phyloP scores from a whole-genome alignment of 1,139 yeast species.

The Pneumocystis sp. region DNA sequence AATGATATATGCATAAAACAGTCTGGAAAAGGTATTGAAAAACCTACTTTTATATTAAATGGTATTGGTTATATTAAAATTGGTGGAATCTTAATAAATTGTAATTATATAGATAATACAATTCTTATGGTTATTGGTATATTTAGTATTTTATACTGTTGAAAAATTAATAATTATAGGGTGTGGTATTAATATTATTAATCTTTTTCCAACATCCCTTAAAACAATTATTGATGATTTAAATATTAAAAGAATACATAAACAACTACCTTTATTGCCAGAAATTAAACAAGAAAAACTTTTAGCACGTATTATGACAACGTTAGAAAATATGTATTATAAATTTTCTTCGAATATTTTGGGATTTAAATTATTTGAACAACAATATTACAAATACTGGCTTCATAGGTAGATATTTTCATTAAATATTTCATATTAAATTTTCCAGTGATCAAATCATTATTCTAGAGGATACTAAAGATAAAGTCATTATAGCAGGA shows the following conservation, averaged over 20 bases:
- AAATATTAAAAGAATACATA: background rate
- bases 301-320: constrained; percentile 52
- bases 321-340: constrained; percentile 46
- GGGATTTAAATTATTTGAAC: constrained; percentile 59
- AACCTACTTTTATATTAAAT: constrained; percentile 24
- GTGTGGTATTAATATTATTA: constrained; percentile 80
- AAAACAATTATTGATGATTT: constrained; percentile 22
- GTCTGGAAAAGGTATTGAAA: constrained; percentile 29
- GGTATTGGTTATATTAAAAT: constrained; percentile 52
- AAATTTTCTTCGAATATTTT: constrained; percentile 35
- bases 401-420: constrained; percentile 39
- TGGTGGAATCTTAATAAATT: constrained; percentile 74
- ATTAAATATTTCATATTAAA: constrained; percentile 31
- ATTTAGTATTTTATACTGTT: background rate
- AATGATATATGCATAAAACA: constrained; percentile 80
- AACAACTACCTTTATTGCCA: constrained; percentile 25
- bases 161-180: constrained; percentile 29
- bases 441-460: constrained; percentile 21
- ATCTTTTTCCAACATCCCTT: constrained; percentile 68
- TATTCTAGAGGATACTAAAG: constrained; percentile 34
- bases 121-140: constrained; percentile 39
- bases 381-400: constrained; percentile 72
- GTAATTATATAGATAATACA: constrained; percentile 37
- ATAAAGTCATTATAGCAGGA: constrained; percentile 56
- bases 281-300: constrained; percentile 42